Base-by-base conservation (phyloP, 768 basidiomycete genomes). In the Xerocomellus dryophilus region DNA sequence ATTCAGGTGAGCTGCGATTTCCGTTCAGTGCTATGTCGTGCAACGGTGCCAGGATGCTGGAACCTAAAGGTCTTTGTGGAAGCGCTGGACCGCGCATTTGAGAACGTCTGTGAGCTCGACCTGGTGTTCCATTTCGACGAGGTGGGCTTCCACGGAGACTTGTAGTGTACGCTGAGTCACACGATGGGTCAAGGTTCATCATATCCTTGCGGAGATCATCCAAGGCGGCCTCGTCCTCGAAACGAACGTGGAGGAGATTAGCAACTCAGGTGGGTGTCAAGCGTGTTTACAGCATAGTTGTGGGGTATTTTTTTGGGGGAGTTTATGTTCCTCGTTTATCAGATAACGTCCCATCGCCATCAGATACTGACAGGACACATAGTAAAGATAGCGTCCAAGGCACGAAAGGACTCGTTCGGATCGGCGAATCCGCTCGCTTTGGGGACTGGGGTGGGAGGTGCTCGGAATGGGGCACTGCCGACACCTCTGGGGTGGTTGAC, bases 71-170 rank as follows among this genome's bases (percentile, higher is more conserved):
- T 99, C 17, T 93, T 99, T 65, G 97, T 99, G 53, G 97, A 99
- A 75, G 88, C 92, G 4, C 79, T 99, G 34, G 97, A 99, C 71
- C 79, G 93, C 35, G 86, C 93, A 15, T 99, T 98, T 67, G 93
- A 97, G 76, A 98, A 98, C 65, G 97, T 99, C 0, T 98, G 97
- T 72, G 97, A 99, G 71, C 77, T 99, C 42, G 97, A 99, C 70
- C 80, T 99, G 12, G 95, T 99, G 47, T 99, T 98, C 71, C 95
- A 98, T 70, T 99, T 98, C 65, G 97, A 98, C 69, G 94, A 98
- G 79, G 95, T 92, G 61, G 31, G 79, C 60, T 31, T 46, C 10
- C 12, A 50, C 27, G 39, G 18, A 15, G 17, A 31, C 9, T 10
- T 29, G 43, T 23, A 17, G 11, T 45, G 43, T 25, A 9, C 10